Base-by-base conservation (phyloP, 495 filamentous ascomycete species). In the Elasticomyces elasticus region DNA sequence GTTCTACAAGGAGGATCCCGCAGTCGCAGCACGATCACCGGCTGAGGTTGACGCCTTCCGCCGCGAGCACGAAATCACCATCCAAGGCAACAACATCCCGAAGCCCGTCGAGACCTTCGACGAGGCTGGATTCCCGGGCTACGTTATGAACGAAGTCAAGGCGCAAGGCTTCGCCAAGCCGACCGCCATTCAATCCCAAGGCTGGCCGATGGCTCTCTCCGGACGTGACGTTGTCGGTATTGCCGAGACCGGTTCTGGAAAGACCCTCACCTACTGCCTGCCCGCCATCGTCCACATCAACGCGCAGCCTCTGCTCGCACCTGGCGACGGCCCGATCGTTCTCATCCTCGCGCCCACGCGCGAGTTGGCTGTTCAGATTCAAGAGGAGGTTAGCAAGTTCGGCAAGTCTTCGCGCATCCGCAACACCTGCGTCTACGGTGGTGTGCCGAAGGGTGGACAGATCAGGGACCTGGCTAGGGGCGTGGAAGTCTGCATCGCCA, bases 201-300 rank as follows among this genome's bases (percentile, higher is more conserved):
- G 92, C 60, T 98, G 92, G 92, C 92, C 92, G 47, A 97, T 97
- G 92, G 90, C 92, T 66, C 83, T 98, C 44, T 94, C 91, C 41
- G 92, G 92, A 71, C 91, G 92, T 62, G 92, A 98, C 68, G 92
- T 97, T 53, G 92, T 98, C 68, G 92, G 92, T 82, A 96, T 98
- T 73, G 92, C 92, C 66, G 92, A 98, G 78, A 98, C 92, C 33
- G 92, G 92, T 67, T 98, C 92, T 61, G 92, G 92, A 77, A 98
- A 98, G 83, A 98, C 92, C 0, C 76, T 98, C 53, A 95, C 89
- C 35, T 98, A 98, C 77, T 98, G 92, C 74, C 82, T 98, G 54
- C 92, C 92, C 41, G 90, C 92, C 55, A 98, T 98, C 61, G 92
- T 98, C 43, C 92, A 98, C 77, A 98, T 98, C 72, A 98, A 98